Base-by-base conservation (phyloP, 352 stramenopile genomes). In the Phytophthora tubulina region DNA sequence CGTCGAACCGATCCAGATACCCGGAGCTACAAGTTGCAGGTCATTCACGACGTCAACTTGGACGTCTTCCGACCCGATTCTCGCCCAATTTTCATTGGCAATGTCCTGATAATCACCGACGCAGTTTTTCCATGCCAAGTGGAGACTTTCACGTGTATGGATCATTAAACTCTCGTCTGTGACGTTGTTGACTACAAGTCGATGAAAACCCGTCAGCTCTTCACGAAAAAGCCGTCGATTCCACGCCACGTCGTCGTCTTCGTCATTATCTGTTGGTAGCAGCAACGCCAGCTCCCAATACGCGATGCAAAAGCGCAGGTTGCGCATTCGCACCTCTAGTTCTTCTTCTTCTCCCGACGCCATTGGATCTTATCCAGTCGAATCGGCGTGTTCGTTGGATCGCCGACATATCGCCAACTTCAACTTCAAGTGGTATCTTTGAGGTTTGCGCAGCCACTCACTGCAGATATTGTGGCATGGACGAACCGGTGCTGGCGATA, bases 381-480 rank as follows among this genome's bases (percentile, higher is more conserved):
- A 27, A 27, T 27, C 21, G 21, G 21, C 21, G 21, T 27, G 21
- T 27, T 51, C 33, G 35, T 49, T 70, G 14, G 44, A 55, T 56
- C 57, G 3, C 32, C 41, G 32, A 36, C n/a, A 41, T 27, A 38
- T 51, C 62, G 39, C 57, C 35, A 39, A 21, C 68, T 72, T 72
- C 62, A 72, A 75, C 54, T 63, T 56, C n/a, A 60, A 69, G n/a
- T 15, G 7, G 39, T 35, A 58, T 62, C 42, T 50, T 46, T 27
- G 21, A 27, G 21, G 6, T 45, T 31, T 11, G 32, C 27, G 14
- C 17, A 36, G 32, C n/a, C 10, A 13, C 10, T 67, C 32, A 76
- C 44, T 73, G 56, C 44, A 89, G 65, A 64, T 84, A 89, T 33
- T 57, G 39, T 2, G 81, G 81, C 38, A 89, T 49, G n/a, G 66